These are phyloP conservation scores for Talaromyces sp. DNA, from an alignment of 2,329 filamentous ascomycete genomes.

Conservation along the genomic window DNA sequence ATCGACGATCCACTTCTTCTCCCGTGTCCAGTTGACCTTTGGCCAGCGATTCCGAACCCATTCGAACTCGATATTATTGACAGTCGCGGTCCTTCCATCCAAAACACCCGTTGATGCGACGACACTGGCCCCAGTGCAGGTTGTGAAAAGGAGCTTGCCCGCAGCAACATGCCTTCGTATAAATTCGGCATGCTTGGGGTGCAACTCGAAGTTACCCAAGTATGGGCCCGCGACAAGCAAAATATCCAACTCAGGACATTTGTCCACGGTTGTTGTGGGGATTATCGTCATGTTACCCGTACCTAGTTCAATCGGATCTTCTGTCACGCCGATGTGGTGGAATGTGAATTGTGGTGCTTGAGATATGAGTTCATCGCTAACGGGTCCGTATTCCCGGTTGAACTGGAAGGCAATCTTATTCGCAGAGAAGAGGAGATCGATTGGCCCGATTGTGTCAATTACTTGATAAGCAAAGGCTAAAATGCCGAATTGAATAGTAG, in stretches of 20 bases:
- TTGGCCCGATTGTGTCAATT: conserved; percentile 34
- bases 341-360: conserved; percentile 31
- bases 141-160: conserved; percentile 32
- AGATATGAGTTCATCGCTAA: conserved; percentile 14
- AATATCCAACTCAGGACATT: conserved; percentile 39
- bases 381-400: conserved; percentile 15
- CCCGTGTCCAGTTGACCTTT: conserved; percentile 44
- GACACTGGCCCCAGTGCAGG: conserved; percentile 22
- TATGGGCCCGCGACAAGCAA: conserved; percentile 38
- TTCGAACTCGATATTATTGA: conserved; percentile 38
- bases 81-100: conserved; percentile 44
- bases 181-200: conserved; percentile 31
- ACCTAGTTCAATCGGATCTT: conserved; percentile 27
- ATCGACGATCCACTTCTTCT: conserved; percentile 47
- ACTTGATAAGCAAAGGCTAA: conserved; percentile 34
- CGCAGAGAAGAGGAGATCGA: conserved; percentile 31
- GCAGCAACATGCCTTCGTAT: conserved; percentile 35
- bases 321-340: conserved; percentile 35
- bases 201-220: conserved; percentile 26
- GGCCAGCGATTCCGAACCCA: conserved; percentile 33
- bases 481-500: conserved; percentile 26
- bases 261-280: conserved; percentile 32
- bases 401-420: conserved; percentile 21
- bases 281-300: conserved; percentile 25
- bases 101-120: conserved; percentile 35